phyloP scores from a whole-genome alignment of 176 grass and related monocot genomes.

The Lolium rigidum region DNA sequence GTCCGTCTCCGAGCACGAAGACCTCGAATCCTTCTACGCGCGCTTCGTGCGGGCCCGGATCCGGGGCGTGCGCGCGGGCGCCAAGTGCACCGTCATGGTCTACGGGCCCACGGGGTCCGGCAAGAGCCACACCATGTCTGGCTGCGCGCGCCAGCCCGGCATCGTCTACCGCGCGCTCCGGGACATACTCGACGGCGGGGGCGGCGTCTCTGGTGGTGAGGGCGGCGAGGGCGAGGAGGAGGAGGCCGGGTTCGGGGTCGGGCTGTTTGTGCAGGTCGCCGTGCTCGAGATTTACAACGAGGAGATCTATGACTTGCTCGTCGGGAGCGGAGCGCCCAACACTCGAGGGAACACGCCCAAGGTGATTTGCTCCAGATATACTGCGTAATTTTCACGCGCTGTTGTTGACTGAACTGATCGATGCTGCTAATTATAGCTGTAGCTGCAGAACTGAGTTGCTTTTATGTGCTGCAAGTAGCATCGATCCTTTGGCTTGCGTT shows the following conservation, averaged over 20 bases:
- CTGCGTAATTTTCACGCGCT: neutral
- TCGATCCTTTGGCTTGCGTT: neutral
- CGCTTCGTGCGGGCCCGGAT: conserved; percentile 75
- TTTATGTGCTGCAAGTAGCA: neutral
- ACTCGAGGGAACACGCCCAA: conserved; percentile 65
- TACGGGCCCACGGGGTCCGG: conserved; percentile 82
- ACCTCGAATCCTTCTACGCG: conserved; percentile 76
- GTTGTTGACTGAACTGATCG: neutral
- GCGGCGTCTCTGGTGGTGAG: neutral
- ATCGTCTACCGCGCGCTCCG: conserved; percentile 91
- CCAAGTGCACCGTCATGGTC: conserved; percentile 96
- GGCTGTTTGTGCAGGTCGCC: conserved; percentile 67
- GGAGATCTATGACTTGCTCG: conserved; percentile 88
- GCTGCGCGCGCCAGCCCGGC: conserved; percentile 65
- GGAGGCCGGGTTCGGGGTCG: conserved; percentile 54
- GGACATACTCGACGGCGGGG: conserved; percentile 61
- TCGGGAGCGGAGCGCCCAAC: conserved; percentile 32
- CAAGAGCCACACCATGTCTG: conserved; percentile 98
- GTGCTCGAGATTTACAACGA: conserved; percentile 95
- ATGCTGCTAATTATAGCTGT: neutral
- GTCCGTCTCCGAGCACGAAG: conserved; percentile 75
- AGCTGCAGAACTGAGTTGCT: neutral
- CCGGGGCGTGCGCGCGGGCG: conserved; percentile 69
- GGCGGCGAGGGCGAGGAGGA: conserved; percentile 28
- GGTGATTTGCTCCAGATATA: conserved; percentile 39